phyloP scores from a whole-genome alignment of 2,329 filamentous ascomycete species.

The Karstenula rhodostoma region DNA sequence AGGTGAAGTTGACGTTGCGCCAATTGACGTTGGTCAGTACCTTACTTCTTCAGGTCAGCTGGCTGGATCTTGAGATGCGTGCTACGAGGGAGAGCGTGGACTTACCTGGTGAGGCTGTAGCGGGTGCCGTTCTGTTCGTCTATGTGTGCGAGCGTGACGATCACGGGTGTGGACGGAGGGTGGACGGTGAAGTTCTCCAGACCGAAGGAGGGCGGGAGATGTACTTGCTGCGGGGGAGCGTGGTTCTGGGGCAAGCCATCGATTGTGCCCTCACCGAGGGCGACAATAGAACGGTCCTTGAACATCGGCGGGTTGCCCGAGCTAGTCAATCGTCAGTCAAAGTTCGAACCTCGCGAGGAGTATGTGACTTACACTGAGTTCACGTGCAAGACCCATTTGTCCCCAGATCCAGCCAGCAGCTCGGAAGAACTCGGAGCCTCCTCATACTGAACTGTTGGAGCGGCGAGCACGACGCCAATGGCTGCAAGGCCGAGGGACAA shows the following conservation, averaged over 20 bases:
- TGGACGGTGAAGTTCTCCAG: conserved; percentile 3
- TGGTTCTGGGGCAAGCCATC: background rate
- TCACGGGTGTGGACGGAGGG: conserved; percentile 1
- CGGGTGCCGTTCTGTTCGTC: background rate
- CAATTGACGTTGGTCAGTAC: background rate
- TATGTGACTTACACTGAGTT: background rate
- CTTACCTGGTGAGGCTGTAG: background rate
- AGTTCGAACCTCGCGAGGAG: background rate
- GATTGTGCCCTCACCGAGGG: background rate
- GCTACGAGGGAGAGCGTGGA: background rate
- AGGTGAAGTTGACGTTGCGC: background rate
- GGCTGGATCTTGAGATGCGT: background rate
- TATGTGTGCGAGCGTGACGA: background rate
- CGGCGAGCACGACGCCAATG: background rate
- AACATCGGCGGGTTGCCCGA: background rate
- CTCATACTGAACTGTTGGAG: background rate
- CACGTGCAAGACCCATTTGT: background rate
- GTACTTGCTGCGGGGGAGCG: background rate
- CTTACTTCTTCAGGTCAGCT: background rate
- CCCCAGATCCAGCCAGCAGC: background rate
- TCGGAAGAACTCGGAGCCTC: background rate
- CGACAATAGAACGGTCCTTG: background rate
- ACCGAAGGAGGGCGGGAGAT: conserved; percentile 1
- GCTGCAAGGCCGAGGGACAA: background rate
- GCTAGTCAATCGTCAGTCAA: background rate